A percentile compares a stretch with the other conserved stretches of the same genome.
Conservation (phyloP, 1,139 yeast species). For the Nakaseomyces glabratus region DNA sequence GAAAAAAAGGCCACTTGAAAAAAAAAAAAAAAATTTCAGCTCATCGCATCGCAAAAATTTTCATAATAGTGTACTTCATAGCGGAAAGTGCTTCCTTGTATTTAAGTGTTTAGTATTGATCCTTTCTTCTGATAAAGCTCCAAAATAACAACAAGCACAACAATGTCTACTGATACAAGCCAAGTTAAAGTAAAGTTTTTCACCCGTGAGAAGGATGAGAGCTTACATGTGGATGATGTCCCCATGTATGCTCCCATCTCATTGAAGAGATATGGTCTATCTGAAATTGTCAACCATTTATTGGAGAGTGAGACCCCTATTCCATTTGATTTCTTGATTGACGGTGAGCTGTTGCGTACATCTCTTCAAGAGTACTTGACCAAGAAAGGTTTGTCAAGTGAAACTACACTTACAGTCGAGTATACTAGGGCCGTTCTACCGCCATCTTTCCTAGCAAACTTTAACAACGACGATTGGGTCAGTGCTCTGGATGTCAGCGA, state of each 20-base stretch:
- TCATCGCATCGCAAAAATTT: no score
- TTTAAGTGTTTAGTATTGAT: no score
- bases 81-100: no score
- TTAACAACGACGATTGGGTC: constrained; percentile 92
- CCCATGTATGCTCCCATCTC: constrained; percentile 83
- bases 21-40: no score
- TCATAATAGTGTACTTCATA: no score
- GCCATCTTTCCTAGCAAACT: constrained; percentile 82
- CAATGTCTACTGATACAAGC: constrained; percentile 27
- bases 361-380: constrained; percentile 73
- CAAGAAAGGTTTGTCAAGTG: constrained; percentile 71
- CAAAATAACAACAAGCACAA: not conserved
- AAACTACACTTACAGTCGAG: constrained; percentile 70
- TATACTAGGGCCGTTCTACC: constrained; percentile 90
- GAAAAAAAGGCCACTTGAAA: no score
- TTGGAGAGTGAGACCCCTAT: constrained; percentile 53
- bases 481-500: constrained; percentile 48
- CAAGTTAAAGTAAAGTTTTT: constrained; percentile 73
- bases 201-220: constrained; percentile 76
- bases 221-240: constrained; percentile 64
- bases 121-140: no score
- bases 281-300: constrained; percentile 89
- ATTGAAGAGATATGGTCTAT: constrained; percentile 81
- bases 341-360: constrained; percentile 69
- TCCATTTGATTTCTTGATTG: constrained; percentile 88